Evolutionary conservation across 2,329 filamentous ascomycete species (phyloP).

Genomic region (Botrytis fabae): DNA sequence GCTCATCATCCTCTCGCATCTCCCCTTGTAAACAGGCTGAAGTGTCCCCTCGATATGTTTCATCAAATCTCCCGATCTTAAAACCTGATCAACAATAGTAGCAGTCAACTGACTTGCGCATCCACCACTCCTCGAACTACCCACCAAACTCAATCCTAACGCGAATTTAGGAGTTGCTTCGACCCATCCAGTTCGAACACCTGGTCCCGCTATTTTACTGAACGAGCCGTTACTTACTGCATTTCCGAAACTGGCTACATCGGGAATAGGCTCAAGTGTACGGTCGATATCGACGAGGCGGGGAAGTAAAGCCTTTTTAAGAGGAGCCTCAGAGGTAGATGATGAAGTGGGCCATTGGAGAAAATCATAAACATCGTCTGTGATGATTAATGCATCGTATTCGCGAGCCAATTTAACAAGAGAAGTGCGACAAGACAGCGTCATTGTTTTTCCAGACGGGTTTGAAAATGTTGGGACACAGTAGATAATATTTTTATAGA

Average conservation of each 20-base stretch:
- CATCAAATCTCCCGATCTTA: slow-evolving; percentile 48
- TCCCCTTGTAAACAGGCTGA: slow-evolving; percentile 48
- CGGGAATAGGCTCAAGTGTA: slow-evolving; percentile 59
- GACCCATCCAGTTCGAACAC: slow-evolving; percentile 83
- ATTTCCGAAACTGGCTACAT: slow-evolving; percentile 68
- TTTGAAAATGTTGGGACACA: slow-evolving; percentile 87
- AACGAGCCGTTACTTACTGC: slow-evolving; percentile 85
- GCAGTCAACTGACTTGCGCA: slow-evolving; percentile 57
- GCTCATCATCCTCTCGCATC: slow-evolving; percentile 54
- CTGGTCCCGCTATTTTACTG: slow-evolving; percentile 82
- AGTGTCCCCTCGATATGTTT: slow-evolving; percentile 47
- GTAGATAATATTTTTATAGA: slow-evolving; percentile 87
- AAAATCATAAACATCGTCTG: slow-evolving; percentile 93
- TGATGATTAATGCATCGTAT: slow-evolving; percentile 78
- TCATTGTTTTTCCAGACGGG: slow-evolving; percentile 82
- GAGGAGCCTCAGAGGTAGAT: slow-evolving; percentile 18
- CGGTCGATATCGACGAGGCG: slow-evolving; percentile 78
- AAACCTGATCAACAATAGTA: slow-evolving; percentile 51
- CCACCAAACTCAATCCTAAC: slow-evolving; percentile 54
- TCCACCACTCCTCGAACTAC: slow-evolving; percentile 57
- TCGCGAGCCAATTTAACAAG: slow-evolving; percentile 76
- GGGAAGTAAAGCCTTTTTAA: slow-evolving; percentile 51
- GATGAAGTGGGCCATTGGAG: slow-evolving; percentile 68
- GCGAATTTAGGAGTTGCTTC: slow-evolving; percentile 67
- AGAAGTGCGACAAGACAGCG: slow-evolving; percentile 61